Evolutionary conservation across 2,329 filamentous ascomycete species (phyloP).

Genomic region (Epichloe gansuensis): DNA sequence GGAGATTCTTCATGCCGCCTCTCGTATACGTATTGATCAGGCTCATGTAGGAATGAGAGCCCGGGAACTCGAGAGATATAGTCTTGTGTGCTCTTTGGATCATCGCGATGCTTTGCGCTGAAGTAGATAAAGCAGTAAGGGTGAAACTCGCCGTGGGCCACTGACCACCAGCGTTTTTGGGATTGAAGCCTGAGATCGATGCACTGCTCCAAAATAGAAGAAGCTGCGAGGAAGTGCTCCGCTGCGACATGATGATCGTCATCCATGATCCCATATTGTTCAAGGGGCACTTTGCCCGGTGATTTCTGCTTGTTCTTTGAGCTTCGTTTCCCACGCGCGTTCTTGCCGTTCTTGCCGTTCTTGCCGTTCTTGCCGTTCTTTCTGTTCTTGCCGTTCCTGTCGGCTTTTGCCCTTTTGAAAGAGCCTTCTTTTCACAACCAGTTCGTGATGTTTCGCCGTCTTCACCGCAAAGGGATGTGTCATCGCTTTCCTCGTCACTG

Average conservation of each 20-base stretch:
- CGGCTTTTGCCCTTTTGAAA: background rate
- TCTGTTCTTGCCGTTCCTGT: background rate
- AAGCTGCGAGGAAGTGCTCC: constrained; percentile 32
- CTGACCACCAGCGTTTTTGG: constrained; percentile 10
- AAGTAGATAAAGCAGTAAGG: background rate
- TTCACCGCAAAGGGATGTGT: background rate
- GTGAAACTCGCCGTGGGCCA: background rate
- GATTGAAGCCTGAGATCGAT: constrained; percentile 22
- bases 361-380: background rate
- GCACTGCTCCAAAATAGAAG: constrained; percentile 26
- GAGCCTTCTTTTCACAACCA: background rate
- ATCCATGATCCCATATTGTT: constrained; percentile 13
- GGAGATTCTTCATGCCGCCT: constrained; percentile 21
- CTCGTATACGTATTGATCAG: constrained; percentile 29
- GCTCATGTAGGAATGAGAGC: constrained; percentile 29
- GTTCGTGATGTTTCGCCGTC: background rate
- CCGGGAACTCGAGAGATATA: constrained; percentile 35
- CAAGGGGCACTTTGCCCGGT: constrained; percentile 4
- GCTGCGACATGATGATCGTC: constrained; percentile 11
- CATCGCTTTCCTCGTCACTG: background rate
- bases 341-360: background rate
- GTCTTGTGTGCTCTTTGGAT: constrained; percentile 23
- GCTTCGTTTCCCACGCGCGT: background rate
- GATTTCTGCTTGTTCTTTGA: background rate
- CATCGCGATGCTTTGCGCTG: constrained; percentile 14